These are phyloP conservation scores for Ganoderma lucidum DNA, from an alignment of 1,284 basidiomycete species.

Conservation along the genomic window DNA sequence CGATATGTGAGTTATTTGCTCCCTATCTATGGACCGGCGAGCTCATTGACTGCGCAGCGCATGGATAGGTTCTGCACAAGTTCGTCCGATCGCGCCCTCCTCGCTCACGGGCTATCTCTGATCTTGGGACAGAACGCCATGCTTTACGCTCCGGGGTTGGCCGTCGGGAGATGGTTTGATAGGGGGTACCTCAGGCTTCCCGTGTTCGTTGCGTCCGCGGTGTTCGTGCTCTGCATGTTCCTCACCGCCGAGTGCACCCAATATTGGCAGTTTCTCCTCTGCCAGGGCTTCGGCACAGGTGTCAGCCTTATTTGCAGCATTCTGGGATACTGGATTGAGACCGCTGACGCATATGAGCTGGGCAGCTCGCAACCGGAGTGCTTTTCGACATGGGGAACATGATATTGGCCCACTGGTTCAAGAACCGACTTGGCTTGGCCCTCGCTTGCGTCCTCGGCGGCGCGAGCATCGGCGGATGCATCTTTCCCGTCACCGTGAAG, in stretches of 20 bases:
- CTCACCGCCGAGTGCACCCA: conserved; percentile 1
- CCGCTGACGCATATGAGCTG: too few relatives aligned
- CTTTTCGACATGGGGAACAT: not conserved
- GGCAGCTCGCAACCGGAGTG: not conserved
- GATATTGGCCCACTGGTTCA: conserved; percentile 52
- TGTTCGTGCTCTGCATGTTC: not conserved
- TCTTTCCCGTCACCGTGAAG: conserved; percentile 50
- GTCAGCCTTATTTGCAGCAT: not conserved
- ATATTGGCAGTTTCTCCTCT: conserved; percentile 1
- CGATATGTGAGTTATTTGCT: not conserved
- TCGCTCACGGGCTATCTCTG: not conserved
- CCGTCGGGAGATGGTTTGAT: not conserved
- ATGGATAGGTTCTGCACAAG: conserved; percentile 6
- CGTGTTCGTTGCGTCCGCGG: not conserved
- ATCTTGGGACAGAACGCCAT: not conserved
- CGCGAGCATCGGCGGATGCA: conserved; percentile 50
- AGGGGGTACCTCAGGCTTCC: not conserved
- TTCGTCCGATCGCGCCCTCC: not conserved
- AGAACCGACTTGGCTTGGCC: conserved; percentile 47
- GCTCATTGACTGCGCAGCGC: not conserved
- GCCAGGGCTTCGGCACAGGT: not conserved
- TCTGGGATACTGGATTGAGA: not conserved
- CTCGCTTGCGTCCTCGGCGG: conserved; percentile 48
- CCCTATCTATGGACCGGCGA: not conserved
- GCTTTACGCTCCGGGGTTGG: not conserved